Evolutionary conservation across 2,329 filamentous ascomycete genomes (phyloP).

Genomic region (Zopfia rhizophila): DNA sequence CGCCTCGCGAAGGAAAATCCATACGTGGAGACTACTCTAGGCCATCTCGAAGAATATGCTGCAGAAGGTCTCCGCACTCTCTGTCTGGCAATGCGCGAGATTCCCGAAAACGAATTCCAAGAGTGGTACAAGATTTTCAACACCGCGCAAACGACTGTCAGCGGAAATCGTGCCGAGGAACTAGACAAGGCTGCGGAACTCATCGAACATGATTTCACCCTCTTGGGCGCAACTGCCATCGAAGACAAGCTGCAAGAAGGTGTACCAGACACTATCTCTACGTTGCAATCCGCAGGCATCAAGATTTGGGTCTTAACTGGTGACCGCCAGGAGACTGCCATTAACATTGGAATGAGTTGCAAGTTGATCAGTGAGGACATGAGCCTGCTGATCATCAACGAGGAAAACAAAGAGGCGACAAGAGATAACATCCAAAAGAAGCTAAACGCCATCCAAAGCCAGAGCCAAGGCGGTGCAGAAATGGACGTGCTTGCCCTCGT

Average conservation of each 20-base stretch:
- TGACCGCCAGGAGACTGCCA: conserved; percentile 97
- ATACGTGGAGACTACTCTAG: conserved; percentile 86
- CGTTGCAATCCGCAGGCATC: conserved; percentile 94
- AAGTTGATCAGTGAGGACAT: conserved; percentile 99
- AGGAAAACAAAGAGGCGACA: conserved; percentile 81
- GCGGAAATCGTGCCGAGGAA: conserved; percentile 92
- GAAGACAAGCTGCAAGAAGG: conserved; percentile 97
- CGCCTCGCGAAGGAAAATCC: conserved; percentile 82
- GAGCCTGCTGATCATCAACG: conserved; percentile 96
- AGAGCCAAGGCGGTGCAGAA: conserved; percentile 79
- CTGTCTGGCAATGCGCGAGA: conserved; percentile 92
- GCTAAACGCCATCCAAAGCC: conserved; percentile 85
- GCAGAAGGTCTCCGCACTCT: conserved; percentile 94
- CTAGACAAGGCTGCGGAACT: conserved; percentile 96
- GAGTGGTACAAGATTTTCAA: conserved; percentile 91
- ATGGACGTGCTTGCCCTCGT: conserved; percentile 89
- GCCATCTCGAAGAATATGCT: conserved; percentile 98
- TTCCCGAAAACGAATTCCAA: conserved; percentile 87
- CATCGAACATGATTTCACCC: conserved; percentile 89
- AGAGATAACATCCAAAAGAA: conserved; percentile 94
- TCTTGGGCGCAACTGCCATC: conserved; percentile 95
- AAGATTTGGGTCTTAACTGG: conserved; percentile 99
- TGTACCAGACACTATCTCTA: conserved; percentile 97
- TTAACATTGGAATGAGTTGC: conserved; percentile 99
- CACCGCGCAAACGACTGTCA: conserved; percentile 86